phyloP scores from a whole-genome alignment of 371 early-diverging fungal species.

The Mucor irregularis region DNA sequence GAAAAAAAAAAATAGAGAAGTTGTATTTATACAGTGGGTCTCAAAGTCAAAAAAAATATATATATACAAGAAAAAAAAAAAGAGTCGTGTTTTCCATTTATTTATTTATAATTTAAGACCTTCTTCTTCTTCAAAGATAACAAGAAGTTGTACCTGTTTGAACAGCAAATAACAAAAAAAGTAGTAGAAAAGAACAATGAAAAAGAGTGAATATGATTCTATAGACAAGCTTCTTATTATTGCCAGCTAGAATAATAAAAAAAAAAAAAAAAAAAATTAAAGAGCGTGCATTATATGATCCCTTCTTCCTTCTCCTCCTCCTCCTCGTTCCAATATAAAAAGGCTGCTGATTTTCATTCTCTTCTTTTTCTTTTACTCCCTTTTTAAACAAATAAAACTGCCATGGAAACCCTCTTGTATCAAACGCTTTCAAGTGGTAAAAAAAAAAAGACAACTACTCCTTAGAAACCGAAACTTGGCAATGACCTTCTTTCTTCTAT shows the following conservation, averaged over 20 bases:
- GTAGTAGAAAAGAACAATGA: too few relatives aligned
- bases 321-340: too few relatives aligned
- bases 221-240: too few relatives aligned
- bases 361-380: neutral
- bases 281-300: too few relatives aligned
- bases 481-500: too few relatives aligned
- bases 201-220: too few relatives aligned
- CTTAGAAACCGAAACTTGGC: too few relatives aligned
- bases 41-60: neutral
- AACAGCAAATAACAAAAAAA: too few relatives aligned
- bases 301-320: too few relatives aligned
- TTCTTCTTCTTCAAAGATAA: neutral
- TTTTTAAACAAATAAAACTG: neutral
- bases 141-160: too few relatives aligned
- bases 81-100: neutral
- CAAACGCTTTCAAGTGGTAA: neutral
- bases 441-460: neutral
- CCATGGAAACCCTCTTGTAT: neutral
- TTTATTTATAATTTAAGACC: neutral
- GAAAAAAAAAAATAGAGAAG: neutral
- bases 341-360: neutral
- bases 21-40: neutral
- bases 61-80: neutral
- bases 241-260: too few relatives aligned
- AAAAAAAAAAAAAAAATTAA: too few relatives aligned